Evolutionary conservation across 371 early-diverging fungal genomes (phyloP).

Genomic region (Mucor circinelloides): DNA sequence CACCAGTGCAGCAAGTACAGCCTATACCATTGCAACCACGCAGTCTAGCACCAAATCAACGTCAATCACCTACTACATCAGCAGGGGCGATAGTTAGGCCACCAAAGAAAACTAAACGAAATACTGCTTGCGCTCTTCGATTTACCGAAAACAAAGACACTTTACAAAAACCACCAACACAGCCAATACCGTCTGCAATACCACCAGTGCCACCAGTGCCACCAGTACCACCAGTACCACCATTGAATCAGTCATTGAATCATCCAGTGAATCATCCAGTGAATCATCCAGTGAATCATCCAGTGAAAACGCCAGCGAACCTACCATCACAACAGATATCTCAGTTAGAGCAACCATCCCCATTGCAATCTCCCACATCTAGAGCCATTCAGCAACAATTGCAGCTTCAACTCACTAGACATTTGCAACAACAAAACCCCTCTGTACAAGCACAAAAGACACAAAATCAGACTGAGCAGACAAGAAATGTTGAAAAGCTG

Average conservation of each 20-base stretch:
- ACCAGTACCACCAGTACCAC: not conserved
- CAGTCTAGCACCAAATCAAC: no score
- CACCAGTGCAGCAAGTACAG: not conserved
- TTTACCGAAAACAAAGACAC: no score
- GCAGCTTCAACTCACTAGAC: not conserved
- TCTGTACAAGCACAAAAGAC: not conserved
- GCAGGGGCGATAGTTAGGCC: no score
- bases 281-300: no score
- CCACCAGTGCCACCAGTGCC: not conserved
- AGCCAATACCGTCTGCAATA: not conserved
- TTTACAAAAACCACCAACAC: not conserved
- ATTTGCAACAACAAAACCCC: not conserved
- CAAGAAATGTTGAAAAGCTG: not conserved
- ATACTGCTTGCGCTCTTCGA: no score
- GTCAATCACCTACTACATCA: no score
- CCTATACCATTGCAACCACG: not conserved
- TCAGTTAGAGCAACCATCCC: not conserved
- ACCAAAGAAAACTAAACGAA: no score
- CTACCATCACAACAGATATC: not conserved
- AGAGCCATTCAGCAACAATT: not conserved
- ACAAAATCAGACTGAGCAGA: not conserved
- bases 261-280: not conserved
- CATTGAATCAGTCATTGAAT: not conserved
- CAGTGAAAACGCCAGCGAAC: not conserved
- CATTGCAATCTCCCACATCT: not conserved